Conservation (phyloP, 2,329 filamentous ascomycete genomes). For the Herpotrichia juniperi region DNA sequence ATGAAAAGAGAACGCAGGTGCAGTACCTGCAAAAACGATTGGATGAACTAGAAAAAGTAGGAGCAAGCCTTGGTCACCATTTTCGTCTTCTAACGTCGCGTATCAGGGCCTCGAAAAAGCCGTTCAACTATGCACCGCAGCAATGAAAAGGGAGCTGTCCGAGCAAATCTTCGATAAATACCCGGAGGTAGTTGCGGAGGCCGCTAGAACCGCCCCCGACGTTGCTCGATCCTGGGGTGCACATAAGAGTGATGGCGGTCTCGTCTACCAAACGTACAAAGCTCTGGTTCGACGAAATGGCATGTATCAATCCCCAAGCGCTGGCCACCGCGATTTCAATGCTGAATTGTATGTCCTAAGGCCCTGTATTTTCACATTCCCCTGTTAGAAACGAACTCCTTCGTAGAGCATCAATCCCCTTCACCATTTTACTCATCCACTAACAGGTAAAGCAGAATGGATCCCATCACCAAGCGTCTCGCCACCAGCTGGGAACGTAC, state of each 20-base stretch:
- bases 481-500: constrained; percentile 51
- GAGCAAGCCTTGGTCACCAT: constrained; percentile 7
- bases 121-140: constrained; percentile 46
- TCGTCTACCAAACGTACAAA: constrained; percentile 61
- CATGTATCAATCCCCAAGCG: constrained; percentile 46
- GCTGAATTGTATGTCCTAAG: constrained; percentile 34
- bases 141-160: constrained; percentile 49
- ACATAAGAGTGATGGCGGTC: constrained; percentile 51
- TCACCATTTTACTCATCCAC: background rate
- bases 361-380: background rate
- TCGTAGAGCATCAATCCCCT: background rate
- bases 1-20: constrained; percentile 48
- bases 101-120: constrained; percentile 46
- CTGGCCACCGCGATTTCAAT: constrained; percentile 51
- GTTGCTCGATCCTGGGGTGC: constrained; percentile 46
- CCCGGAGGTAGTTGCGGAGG: constrained; percentile 46
- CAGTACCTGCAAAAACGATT: constrained; percentile 48
- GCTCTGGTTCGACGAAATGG: constrained; percentile 61
- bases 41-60: constrained; percentile 47
- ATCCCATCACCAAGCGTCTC: constrained; percentile 48
- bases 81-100: background rate
- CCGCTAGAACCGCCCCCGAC: constrained; percentile 42
- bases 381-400: background rate
- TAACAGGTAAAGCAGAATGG: constrained; percentile 23
- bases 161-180: constrained; percentile 57